Conservation (phyloP, 208 protist genomes). For the Trichomonas gallinae region DNA sequence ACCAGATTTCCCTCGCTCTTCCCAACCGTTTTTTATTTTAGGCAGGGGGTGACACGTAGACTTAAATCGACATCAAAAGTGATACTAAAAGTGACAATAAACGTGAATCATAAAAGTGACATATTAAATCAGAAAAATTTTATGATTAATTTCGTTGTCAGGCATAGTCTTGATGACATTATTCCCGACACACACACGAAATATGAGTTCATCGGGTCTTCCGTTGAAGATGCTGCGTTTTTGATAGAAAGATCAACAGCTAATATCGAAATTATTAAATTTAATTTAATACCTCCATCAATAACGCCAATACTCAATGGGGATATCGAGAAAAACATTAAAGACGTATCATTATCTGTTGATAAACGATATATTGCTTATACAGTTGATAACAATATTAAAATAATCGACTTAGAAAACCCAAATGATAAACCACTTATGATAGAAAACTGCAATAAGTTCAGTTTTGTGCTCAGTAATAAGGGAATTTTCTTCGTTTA, state of each 20-base stretch:
- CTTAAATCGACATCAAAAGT: no score
- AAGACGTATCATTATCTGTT: not conserved
- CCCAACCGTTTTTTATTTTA: no score
- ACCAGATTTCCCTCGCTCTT: no score
- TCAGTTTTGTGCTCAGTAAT: not conserved
- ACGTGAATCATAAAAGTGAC: no score
- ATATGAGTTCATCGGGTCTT: not conserved
- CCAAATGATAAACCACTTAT: not conserved
- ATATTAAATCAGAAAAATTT: no score
- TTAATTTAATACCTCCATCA: not conserved
- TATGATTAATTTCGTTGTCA: not conserved
- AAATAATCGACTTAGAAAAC: not conserved
- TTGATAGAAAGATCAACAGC: not conserved
- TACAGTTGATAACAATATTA: not conserved
- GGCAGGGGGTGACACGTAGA: no score
- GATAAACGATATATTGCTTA: not conserved
- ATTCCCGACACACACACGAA: not conserved
- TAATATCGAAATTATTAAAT: not conserved
- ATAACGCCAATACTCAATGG: not conserved
- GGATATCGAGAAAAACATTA: not conserved
- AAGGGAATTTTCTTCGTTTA: not conserved
- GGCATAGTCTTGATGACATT: not conserved
- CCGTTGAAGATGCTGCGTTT: not conserved
- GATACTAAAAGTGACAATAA: no score
- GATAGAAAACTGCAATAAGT: not conserved